Evolutionary conservation across 1,284 basidiomycete genomes (phyloP).

Genomic region (Cystobasidiaceae sp.): DNA sequence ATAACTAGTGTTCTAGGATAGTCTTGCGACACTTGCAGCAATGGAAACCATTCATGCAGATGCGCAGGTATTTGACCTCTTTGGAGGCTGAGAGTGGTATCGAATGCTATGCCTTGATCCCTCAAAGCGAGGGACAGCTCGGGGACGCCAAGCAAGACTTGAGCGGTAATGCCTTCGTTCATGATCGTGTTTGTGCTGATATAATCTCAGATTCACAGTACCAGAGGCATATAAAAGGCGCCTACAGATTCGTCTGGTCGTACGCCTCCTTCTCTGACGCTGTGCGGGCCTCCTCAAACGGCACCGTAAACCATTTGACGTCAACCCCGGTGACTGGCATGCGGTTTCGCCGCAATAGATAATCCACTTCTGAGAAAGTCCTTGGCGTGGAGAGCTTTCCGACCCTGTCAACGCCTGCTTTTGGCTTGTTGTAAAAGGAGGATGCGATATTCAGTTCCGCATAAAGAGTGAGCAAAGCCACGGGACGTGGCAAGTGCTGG

Average conservation of each 20-base stretch:
- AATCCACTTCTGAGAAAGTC: background rate
- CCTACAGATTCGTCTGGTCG: constrained; percentile 25
- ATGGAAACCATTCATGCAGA: background rate
- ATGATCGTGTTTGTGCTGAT: constrained; percentile 6
- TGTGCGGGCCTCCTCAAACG: background rate
- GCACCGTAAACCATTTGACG: constrained; percentile 13
- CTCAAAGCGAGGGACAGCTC: background rate
- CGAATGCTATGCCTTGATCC: background rate
- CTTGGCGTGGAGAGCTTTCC: constrained; percentile 1
- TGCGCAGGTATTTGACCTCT: background rate
- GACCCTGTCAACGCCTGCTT: background rate
- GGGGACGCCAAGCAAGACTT: background rate
- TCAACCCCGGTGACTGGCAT: constrained; percentile 2
- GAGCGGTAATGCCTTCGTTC: constrained; percentile 4
- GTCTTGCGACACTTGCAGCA: background rate
- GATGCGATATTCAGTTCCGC: constrained; percentile 19
- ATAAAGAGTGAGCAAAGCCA: constrained; percentile 7
- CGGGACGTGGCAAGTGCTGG: background rate
- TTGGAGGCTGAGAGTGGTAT: background rate
- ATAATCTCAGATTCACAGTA: background rate
- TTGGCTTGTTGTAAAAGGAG: constrained; percentile 5
- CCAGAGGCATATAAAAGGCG: background rate
- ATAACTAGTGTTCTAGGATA: constrained; percentile 20
- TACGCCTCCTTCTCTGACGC: background rate
- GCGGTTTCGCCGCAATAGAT: background rate